Evolutionary conservation across 1,284 basidiomycete genomes (phyloP).

Genomic region (Marasmius sp.): DNA sequence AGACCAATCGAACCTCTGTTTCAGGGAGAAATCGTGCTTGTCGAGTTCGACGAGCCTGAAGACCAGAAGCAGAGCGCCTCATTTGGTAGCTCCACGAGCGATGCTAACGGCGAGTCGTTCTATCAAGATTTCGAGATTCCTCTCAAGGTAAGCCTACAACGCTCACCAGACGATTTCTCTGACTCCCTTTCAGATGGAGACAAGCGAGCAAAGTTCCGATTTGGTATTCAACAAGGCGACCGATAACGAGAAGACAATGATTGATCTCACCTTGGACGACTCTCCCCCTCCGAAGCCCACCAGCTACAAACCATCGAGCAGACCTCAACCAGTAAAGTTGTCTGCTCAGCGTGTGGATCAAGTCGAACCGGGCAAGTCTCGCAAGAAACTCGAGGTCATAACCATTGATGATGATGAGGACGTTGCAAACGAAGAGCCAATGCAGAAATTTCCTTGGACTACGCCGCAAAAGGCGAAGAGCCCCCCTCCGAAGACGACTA

Average conservation of each 20-base stretch:
- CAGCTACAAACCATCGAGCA: not conserved
- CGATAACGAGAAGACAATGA: conserved; percentile 9
- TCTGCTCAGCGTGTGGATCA: not conserved
- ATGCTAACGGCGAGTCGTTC: not conserved
- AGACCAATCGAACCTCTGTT: no score
- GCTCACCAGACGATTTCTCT: not conserved
- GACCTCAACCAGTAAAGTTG: not conserved
- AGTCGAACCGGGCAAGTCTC: not conserved
- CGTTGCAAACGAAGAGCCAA: not conserved
- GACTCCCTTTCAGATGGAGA: not conserved
- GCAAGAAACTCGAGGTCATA: not conserved
- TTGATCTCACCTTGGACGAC: conserved; percentile 29
- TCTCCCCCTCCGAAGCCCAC: conserved; percentile 11
- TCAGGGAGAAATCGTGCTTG: no score
- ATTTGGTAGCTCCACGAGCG: not conserved
- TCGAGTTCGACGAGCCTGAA: not conserved
- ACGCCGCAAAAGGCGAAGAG: not conserved
- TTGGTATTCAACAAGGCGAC: not conserved
- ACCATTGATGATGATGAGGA: not conserved
- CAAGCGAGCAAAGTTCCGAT: not conserved
- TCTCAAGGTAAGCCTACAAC: not conserved
- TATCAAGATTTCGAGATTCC: not conserved
- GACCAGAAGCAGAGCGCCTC: not conserved
- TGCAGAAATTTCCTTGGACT: not conserved
- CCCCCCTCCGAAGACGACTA: not conserved